Base-by-base conservation (phyloP, 177 flowering plant genomes). In the Telopea speciosissima region DNA sequence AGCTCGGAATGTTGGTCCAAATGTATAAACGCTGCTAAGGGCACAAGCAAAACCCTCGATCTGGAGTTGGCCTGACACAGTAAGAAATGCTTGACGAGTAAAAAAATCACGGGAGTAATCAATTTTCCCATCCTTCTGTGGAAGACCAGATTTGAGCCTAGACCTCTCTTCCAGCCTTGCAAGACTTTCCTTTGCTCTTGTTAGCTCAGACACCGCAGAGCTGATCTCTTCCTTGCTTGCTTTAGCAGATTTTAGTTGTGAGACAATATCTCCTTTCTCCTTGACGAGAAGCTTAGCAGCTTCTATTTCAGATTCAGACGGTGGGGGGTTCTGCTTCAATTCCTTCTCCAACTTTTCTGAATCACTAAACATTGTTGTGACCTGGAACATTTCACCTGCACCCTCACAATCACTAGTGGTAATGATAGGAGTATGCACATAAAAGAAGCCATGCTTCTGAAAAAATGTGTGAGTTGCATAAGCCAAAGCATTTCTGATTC, bases 331-430 rank as follows among this genome's bases (percentile, higher is more conserved):
- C 73, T 88, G 77, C 42, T 79, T 82, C 66, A 94, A 81, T 56
- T 94, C 99, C 81, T 86, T 88, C 82, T 89, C 97, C 69, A 83
- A 26, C 83, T 83, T 94, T 24, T 94, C 97, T 9, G 96, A 82
- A 25, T 90, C 96, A 65, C 75, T 92, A 8, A 85, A 45, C 78
- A 89, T 74, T 19, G 90, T 88, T 22, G 93, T 89, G 24, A 86
- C 91, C 83, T 89, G 93, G 78, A 89, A 89, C 91, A 88, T 88
- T 75, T 88, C 91, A 69, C 93, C 93, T 62, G 93, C 93, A 92
- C 97, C 99, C 86, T 94, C 99, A 80, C 99, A 94, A 80, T 94
- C 99, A 77, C 99, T 94, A 17, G 99, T 94, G 49, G 97, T 92
- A 69, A 94, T 80, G 49, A 94, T 92, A 33, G 97, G 99, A 62